Conservation (phyloP, 2,329 filamentous ascomycete genomes). For the Colletotrichum viniferum region DNA sequence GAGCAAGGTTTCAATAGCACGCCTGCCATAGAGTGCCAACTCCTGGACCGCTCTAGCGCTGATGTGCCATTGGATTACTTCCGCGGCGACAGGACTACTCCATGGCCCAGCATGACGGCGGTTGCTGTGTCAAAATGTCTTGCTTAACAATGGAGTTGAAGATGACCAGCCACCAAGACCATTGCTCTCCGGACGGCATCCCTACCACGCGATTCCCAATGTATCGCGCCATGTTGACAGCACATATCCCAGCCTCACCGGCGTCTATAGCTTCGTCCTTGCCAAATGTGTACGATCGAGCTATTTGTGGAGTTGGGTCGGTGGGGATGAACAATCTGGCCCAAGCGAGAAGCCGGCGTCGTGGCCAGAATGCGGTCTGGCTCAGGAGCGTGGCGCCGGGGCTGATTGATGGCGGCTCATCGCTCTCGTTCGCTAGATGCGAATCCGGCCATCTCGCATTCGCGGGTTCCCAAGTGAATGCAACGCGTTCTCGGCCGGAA, state of each 20-base stretch:
- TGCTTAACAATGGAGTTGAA: background rate
- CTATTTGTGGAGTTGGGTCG: background rate
- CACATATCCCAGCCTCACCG: background rate
- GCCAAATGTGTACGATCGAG: background rate
- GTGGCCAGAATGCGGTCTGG: background rate
- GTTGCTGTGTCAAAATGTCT: background rate
- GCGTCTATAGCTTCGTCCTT: background rate
- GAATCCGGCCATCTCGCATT: background rate
- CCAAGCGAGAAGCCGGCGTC: background rate
- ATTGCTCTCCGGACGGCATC: background rate
- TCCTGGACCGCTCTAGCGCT: background rate
- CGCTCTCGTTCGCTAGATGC: background rate
- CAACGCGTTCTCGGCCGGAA: background rate
- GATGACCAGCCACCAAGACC: background rate
- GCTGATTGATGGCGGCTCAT: background rate
- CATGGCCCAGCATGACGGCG: background rate
- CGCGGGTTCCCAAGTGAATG: too few relatives aligned
- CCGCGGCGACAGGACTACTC: background rate
- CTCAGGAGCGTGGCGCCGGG: background rate
- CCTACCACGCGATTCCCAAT: background rate
- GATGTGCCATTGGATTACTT: background rate
- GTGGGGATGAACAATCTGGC: background rate
- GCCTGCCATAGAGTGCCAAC: background rate
- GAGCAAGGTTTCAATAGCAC: background rate
- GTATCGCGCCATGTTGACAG: background rate